Evolutionary conservation across 805 yeast genomes (phyloP), one percentile per base, ranked within the genome.

Genomic region (Metschnikowia noctiluminum): DNA sequence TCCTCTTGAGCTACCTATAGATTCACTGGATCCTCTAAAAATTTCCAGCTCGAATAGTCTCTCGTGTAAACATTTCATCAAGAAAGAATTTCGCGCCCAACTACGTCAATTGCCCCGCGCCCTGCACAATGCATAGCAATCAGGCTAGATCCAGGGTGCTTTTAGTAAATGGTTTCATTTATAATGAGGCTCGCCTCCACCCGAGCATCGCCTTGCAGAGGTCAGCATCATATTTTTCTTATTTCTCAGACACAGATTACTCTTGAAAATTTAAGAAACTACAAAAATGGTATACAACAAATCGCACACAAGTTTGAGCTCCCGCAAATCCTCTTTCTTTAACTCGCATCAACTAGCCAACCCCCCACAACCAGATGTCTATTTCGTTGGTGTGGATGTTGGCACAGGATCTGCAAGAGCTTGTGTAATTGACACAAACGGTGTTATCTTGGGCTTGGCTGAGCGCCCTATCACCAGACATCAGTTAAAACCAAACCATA

Each of bases 401-500:
- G 99, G 99, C n/a, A 91, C 98, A 0, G 99, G 98, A 13, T 87
- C 96, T 2, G 97, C 97, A 6, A 77, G 99, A 55, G 98, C 98
- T 6, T 92, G 96, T 60, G 73, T 94, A 13, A 88, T 92, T 54
- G 94, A 91, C 65, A 79, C 82, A 59, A 73, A 78, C 38, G 98
- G 98, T 42, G 83, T 86, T 39, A 90, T 94, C 45, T 69, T 89
- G 43, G 85, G 89, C 0, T 69, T 90, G 43, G 81, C 91, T 15
- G 90, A 91, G 60, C 78, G 90, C 50, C 87, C 90, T 28, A 87
- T 87, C 53, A 79, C 85, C 48, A 70, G 96, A 70, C 83, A 85
- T 66, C 87, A 87, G 69, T 65, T 88, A 66, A 81, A 84, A 67
- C 80, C 88, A 28, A 81, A 78, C 62, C 79, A 76, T 65, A 87